phyloP scores from a whole-genome alignment of 257 asterid species.

The Lavandula angustifolia region DNA sequence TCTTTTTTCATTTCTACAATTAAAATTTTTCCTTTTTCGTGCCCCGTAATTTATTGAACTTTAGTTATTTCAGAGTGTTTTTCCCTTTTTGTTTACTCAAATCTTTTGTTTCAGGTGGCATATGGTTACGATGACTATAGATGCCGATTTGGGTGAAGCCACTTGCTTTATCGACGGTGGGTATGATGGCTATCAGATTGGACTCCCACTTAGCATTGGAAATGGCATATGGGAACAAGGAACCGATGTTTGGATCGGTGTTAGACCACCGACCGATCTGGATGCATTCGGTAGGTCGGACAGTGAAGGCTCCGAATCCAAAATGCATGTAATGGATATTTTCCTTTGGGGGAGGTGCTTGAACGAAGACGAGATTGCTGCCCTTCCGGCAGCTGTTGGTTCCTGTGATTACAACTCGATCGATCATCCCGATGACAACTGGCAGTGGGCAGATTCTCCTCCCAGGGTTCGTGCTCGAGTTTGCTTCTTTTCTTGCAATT shows the following conservation, averaged over 20 bases:
- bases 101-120: constrained; percentile 79
- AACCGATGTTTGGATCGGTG: constrained; percentile 89
- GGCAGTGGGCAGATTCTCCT: constrained; percentile 99
- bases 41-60: background rate
- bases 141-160: constrained; percentile 90
- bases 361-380: constrained; percentile 87
- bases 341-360: constrained; percentile 98
- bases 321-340: constrained; percentile 96
- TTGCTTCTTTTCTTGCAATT: constrained; percentile 20
- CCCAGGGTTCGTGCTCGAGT: constrained; percentile 64
- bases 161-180: constrained; percentile 95
- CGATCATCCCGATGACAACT: constrained; percentile 86
- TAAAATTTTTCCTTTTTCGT: background rate
- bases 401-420: constrained; percentile 65
- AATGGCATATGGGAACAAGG: constrained; percentile 87
- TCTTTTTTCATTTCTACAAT: background rate
- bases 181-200: constrained; percentile 88
- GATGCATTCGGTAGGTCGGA: constrained; percentile 99
- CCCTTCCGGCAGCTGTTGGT: constrained; percentile 79
- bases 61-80: background rate
- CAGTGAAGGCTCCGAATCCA: constrained; percentile 92
- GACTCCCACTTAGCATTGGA: constrained; percentile 78
- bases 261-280: constrained; percentile 88
- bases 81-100: background rate
- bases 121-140: constrained; percentile 83